Evolutionary conservation across 2,329 filamentous ascomycete genomes (phyloP).

Genomic region (Aureobasidium uvarum): DNA sequence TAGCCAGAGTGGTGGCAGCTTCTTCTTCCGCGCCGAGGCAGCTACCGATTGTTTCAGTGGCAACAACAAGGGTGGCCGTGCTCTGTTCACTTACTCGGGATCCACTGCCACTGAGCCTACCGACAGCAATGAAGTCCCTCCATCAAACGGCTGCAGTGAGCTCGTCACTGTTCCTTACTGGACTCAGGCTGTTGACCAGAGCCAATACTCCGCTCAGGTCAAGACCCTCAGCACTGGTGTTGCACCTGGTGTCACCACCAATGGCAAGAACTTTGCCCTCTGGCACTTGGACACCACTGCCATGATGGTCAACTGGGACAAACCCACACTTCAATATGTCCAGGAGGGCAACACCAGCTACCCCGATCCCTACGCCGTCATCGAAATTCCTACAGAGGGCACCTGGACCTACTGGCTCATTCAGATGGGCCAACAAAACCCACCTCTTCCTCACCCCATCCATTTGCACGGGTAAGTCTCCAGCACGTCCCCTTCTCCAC

Average conservation of each 20-base stretch:
- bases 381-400: slow-evolving; percentile 41
- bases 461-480: slow-evolving; percentile 11
- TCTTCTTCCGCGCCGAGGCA: slow-evolving; percentile 48
- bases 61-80: slow-evolving; percentile 38
- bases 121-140: slow-evolving; percentile 32
- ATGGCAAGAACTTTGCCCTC: slow-evolving; percentile 41
- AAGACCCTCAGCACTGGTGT: slow-evolving; percentile 33
- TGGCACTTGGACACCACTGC: slow-evolving; percentile 39
- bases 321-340: slow-evolving; percentile 48
- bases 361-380: slow-evolving; percentile 42
- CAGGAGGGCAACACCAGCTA: slow-evolving; percentile 45
- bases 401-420: slow-evolving; percentile 52
- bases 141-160: slow-evolving; percentile 36
- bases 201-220: slow-evolving; percentile 37
- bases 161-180: slow-evolving; percentile 37
- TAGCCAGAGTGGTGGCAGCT: slow-evolving; percentile 45
- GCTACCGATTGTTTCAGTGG: slow-evolving; percentile 41
- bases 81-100: slow-evolving; percentile 40
- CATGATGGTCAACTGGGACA: slow-evolving; percentile 46
- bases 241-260: slow-evolving; percentile 36
- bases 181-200: slow-evolving; percentile 40
- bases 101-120: slow-evolving; percentile 30
- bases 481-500: background rate
- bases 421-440: slow-evolving; percentile 36
- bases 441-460: slow-evolving; percentile 17